phyloP scores from a whole-genome alignment of 2,329 filamentous ascomycete genomes.

The Aspergillus carbonarius region DNA sequence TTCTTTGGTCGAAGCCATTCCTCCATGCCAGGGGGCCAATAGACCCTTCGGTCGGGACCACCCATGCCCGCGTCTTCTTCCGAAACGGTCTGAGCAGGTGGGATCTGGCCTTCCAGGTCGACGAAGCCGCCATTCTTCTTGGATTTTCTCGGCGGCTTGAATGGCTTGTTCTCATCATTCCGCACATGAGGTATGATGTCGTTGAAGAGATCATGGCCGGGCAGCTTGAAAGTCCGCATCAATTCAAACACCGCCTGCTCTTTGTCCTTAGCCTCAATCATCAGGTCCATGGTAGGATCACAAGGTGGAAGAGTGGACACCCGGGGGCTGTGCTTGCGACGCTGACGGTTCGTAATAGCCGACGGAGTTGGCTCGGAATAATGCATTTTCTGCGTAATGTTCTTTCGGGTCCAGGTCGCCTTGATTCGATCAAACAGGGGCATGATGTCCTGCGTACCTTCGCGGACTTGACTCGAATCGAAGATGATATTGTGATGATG shows the following conservation, averaged over 20 bases:
- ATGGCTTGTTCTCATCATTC: conserved; percentile 68
- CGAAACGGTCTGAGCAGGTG: conserved; percentile 50
- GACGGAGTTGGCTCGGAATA: conserved; percentile 78
- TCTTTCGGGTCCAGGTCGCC: conserved; percentile 79
- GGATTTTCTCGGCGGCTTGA: conserved; percentile 49
- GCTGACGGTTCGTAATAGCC: conserved; percentile 74
- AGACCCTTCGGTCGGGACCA: conserved; percentile 75
- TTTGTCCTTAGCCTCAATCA: conserved; percentile 99
- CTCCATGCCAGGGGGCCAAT: conserved; percentile 88
- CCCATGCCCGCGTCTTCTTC: conserved; percentile 82
- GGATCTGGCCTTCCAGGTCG: conserved; percentile 45
- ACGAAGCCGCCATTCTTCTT: conserved; percentile 46
- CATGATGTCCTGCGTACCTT: conserved; percentile 81
- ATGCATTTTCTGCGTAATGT: conserved; percentile 93
- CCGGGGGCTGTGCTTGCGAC: conserved; percentile 81
- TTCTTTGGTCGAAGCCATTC: conserved; percentile 86
- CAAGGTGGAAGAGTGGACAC: conserved; percentile 82
- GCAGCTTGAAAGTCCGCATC: conserved; percentile 83
- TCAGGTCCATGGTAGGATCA: conserved; percentile 81
- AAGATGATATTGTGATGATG: conserved; percentile 97
- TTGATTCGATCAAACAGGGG: conserved; percentile 72
- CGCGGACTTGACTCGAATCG: conserved; percentile 68
- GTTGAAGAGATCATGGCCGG: conserved; percentile 72
- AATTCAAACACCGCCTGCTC: conserved; percentile 94
- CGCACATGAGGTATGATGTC: conserved; percentile 76